Evolutionary conservation across 2,329 filamentous ascomycete genomes (phyloP).

Genomic region (Aspergillus sp.): DNA sequence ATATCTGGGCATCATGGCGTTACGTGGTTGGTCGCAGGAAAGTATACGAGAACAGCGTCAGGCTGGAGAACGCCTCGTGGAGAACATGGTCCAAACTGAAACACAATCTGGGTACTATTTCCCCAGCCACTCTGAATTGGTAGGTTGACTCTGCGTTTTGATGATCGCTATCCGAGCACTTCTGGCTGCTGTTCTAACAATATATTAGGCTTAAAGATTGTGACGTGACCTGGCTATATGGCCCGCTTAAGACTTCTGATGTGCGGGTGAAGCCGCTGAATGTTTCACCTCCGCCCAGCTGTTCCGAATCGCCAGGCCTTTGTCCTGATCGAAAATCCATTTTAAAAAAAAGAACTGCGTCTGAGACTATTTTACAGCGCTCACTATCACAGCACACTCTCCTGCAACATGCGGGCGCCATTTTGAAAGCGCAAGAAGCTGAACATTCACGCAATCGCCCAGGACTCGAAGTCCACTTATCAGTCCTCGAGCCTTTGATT

Average conservation of each 20-base stretch:
- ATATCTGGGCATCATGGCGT: constrained; percentile 97
- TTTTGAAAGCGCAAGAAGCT: constrained; percentile 77
- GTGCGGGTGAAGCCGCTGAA: constrained; percentile 53
- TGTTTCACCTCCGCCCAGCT: constrained; percentile 52
- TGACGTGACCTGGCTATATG: constrained; percentile 97
- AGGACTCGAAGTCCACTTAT: constrained; percentile 54
- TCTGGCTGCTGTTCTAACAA: constrained; percentile 1
- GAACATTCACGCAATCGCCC: constrained; percentile 54
- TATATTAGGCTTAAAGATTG: constrained; percentile 82
- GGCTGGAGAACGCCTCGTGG: constrained; percentile 96
- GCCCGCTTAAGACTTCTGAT: constrained; percentile 76
- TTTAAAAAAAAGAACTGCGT: constrained; percentile 94
- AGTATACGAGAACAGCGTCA: constrained; percentile 75
- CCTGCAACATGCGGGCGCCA: constrained; percentile 83
- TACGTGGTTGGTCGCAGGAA: constrained; percentile 80
- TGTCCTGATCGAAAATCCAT: constrained; percentile 83
- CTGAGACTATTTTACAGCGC: constrained; percentile 87
- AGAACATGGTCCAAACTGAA: constrained; percentile 94
- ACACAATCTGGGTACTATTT: constrained; percentile 80
- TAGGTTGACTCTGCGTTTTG: constrained; percentile 46
- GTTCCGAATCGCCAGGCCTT: constrained; percentile 62
- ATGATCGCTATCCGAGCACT: neutral
- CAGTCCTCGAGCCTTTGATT: constrained; percentile 65
- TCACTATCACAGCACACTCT: constrained; percentile 86
- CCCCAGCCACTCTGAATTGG: constrained; percentile 92